These are phyloP conservation scores for Mucor ambiguus DNA, from an alignment of 371 early-diverging fungal species.

Conservation along the genomic window DNA sequence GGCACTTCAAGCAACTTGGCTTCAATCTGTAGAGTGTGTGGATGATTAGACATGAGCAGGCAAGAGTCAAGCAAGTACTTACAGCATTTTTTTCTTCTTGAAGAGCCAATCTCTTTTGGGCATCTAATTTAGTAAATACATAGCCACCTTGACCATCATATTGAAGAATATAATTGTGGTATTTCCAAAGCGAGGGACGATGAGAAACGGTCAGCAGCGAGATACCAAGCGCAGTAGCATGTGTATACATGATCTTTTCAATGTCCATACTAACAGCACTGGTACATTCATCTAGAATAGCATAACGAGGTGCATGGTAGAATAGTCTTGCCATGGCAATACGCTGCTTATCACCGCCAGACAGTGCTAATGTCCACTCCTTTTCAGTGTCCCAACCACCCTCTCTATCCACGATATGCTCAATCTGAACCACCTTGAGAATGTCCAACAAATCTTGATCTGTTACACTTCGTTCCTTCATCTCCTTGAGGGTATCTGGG, in stretches of 20 bases:
- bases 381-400: conserved; percentile 89
- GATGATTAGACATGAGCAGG: not conserved
- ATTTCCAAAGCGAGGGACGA: conserved; percentile 86
- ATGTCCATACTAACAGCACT: conserved; percentile 91
- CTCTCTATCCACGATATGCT: conserved; percentile 81
- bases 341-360: conserved; percentile 88
- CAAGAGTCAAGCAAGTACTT: conserved; percentile 25
- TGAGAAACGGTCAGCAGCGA: conserved; percentile 89
- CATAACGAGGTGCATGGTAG: conserved; percentile 89
- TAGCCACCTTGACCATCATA: conserved; percentile 92
- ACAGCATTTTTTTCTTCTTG: conserved; percentile 70
- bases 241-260: conserved; percentile 89
- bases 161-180: conserved; percentile 83
- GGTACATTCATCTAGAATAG: conserved; percentile 92
- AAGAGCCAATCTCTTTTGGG: conserved; percentile 82
- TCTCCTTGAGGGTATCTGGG: conserved; percentile 76
- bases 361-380: conserved; percentile 83
- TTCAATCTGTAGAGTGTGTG: conserved; percentile 52
- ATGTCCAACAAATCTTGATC: conserved; percentile 74
- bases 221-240: conserved; percentile 83
- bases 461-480: conserved; percentile 60
- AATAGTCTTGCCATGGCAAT: conserved; percentile 90
- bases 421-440: conserved; percentile 76
- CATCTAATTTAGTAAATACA: conserved; percentile 85
- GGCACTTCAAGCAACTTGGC: conserved; percentile 73